Evolutionary conservation across 1,139 yeast species (phyloP).

Genomic region (Saccharomyces hybrid): DNA sequence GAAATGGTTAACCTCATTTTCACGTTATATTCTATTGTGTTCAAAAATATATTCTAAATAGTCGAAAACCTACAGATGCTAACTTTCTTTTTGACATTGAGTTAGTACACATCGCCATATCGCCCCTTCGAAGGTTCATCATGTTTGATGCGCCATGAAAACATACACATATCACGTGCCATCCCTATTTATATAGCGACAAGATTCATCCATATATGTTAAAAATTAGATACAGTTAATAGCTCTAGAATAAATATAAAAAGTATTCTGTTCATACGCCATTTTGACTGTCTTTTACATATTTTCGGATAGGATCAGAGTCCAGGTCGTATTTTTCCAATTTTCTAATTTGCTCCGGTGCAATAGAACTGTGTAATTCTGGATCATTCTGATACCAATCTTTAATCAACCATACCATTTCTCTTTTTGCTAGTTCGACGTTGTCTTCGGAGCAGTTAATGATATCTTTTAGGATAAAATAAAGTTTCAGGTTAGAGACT

Average conservation of each 20-base stretch:
- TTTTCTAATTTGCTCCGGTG: conserved; percentile 26
- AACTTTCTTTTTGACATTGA: too few species aligned
- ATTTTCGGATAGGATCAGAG: conserved; percentile 30
- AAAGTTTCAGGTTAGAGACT: conserved; percentile 60
- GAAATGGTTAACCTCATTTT: background rate
- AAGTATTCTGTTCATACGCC: background rate
- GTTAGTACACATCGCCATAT: too few species aligned
- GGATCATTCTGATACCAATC: conserved; percentile 61
- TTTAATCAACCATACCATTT: conserved; percentile 56
- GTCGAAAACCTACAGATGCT: too few species aligned
- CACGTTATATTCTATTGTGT: background rate
- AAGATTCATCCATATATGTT: too few species aligned
- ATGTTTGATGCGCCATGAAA: background rate
- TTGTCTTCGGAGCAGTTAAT: conserved; percentile 57
- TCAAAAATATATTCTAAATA: background rate
- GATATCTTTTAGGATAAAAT: conserved; percentile 57
- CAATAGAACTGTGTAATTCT: conserved; percentile 49
- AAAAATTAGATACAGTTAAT: too few species aligned
- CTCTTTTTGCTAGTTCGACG: conserved; percentile 40
- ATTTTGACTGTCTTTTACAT: conserved; percentile 26
- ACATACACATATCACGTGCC: background rate
- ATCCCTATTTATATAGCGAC: background rate
- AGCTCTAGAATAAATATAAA: background rate
- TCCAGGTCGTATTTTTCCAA: conserved; percentile 25
- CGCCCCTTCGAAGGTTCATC: too few species aligned